A percentile compares a stretch with the other conserved stretches of the same genome.
These are phyloP conservation scores for Kockiozyma suomiensis DNA, from an alignment of 805 yeast genomes.

Conservation along the genomic window DNA sequence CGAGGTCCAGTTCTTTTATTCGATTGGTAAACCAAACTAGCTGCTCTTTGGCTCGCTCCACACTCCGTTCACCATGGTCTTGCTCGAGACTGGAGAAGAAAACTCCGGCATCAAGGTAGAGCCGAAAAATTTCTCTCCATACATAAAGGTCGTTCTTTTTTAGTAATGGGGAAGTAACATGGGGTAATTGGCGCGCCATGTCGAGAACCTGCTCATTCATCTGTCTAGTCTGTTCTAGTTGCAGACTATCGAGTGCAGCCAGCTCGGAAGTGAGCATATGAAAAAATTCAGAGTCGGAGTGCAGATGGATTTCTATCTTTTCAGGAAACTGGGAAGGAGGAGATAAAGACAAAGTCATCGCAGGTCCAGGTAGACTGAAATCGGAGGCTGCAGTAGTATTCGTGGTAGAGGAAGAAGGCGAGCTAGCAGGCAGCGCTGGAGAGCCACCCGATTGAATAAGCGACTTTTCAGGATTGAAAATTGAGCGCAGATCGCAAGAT, in stretches of 20 bases:
- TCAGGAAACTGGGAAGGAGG: background rate
- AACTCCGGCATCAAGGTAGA: slow-evolving; percentile 67
- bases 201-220: slow-evolving; percentile 49
- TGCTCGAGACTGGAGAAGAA: slow-evolving; percentile 58
- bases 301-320: slow-evolving; percentile 47
- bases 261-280: slow-evolving; percentile 59
- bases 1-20: slow-evolving; percentile 46
- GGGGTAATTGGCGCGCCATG: slow-evolving; percentile 48
- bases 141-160: slow-evolving; percentile 57
- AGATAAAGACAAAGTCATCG: background rate
- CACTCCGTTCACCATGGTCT: slow-evolving; percentile 50
- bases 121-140: slow-evolving; percentile 70
- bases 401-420: background rate
- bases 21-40: slow-evolving; percentile 48
- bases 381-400: background rate
- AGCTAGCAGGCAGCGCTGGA: background rate
- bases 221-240: slow-evolving; percentile 47
- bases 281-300: slow-evolving; percentile 64
- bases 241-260: slow-evolving; percentile 51
- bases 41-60: slow-evolving; percentile 51
- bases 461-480: background rate
- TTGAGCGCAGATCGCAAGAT: background rate
- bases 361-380: background rate
- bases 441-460: background rate
- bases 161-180: slow-evolving; percentile 47